phyloP scores from a whole-genome alignment of 2,329 filamentous ascomycete species.

The Penicillium brevicompactum region DNA sequence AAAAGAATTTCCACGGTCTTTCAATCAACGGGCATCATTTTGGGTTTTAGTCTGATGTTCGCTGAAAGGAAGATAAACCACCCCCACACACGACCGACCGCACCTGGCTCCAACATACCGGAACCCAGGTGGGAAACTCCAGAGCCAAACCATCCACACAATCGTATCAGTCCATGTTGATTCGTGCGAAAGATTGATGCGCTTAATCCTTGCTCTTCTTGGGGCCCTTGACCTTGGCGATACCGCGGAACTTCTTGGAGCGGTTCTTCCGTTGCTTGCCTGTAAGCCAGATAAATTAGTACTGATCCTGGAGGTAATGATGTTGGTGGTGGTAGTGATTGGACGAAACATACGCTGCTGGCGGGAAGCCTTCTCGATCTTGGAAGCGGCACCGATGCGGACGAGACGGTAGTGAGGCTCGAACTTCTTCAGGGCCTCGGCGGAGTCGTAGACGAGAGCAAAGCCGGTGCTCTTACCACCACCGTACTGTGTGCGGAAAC shows the following conservation, averaged over 20 bases:
- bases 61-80: slow-evolving; percentile 16
- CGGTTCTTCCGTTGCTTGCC: slow-evolving; percentile 99
- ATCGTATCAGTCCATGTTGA: slow-evolving; percentile 26
- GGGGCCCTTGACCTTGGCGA: slow-evolving; percentile 96
- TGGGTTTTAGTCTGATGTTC: slow-evolving; percentile 16
- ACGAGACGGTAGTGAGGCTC: slow-evolving; percentile 98
- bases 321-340: not conserved
- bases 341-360: slow-evolving; percentile 85
- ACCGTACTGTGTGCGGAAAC: slow-evolving; percentile 98
- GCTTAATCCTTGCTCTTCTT: slow-evolving; percentile 88
- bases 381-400: slow-evolving; percentile 85
- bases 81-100: slow-evolving; percentile 15
- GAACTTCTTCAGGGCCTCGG: slow-evolving; percentile 99
- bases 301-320: slow-evolving; percentile 2
- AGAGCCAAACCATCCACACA: slow-evolving; percentile 31
- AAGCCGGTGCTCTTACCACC: slow-evolving; percentile 99
- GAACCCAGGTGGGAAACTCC: slow-evolving; percentile 19
- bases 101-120: slow-evolving; percentile 3
- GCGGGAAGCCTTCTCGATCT: slow-evolving; percentile 96
- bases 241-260: slow-evolving; percentile 96
- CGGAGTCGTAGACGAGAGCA: slow-evolving; percentile 96
- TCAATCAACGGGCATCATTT: slow-evolving; percentile 17
- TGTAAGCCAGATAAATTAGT: slow-evolving; percentile 48
- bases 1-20: slow-evolving; percentile 15
- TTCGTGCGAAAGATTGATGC: slow-evolving; percentile 20